Evolutionary conservation across 1,284 basidiomycete species (phyloP).

Genomic region (Phellopilus nigrolimitatus): DNA sequence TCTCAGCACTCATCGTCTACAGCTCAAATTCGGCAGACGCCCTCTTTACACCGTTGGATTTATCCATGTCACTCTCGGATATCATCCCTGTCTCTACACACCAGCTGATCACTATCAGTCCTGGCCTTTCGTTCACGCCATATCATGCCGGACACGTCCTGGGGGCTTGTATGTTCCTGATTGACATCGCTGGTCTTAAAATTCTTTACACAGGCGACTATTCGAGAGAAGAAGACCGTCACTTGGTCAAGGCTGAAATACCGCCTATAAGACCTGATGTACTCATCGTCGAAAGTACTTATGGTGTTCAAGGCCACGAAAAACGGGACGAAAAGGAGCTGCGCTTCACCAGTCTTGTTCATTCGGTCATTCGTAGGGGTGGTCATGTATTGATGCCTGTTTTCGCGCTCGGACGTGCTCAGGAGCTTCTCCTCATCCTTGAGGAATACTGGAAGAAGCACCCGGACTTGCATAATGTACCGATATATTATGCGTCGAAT

Average conservation of each 20-base stretch:
- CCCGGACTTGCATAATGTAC: conserved; percentile 91
- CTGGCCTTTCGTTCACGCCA: conserved; percentile 91
- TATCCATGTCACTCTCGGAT: conserved; percentile 84
- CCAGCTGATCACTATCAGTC: conserved; percentile 89
- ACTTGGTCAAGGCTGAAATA: conserved; percentile 94
- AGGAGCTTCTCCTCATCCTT: conserved; percentile 90
- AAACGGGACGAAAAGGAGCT: conserved; percentile 91
- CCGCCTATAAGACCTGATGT: conserved; percentile 92
- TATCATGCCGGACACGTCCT: conserved; percentile 98
- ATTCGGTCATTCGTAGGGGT: conserved; percentile 87
- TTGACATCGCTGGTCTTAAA: conserved; percentile 94
- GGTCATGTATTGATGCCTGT: conserved; percentile 93
- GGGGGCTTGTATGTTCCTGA: conserved; percentile 97
- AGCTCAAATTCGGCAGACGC: conserved; percentile 73
- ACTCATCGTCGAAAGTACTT: conserved; percentile 97
- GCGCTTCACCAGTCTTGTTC: conserved; percentile 87
- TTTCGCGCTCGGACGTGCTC: conserved; percentile 93
- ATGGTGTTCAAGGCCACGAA: conserved; percentile 92
- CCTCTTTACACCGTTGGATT: conserved; percentile 85
- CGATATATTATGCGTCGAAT: conserved; percentile 96
- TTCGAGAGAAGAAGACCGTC: conserved; percentile 95
- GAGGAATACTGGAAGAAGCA: conserved; percentile 99
- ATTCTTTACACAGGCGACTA: conserved; percentile 98
- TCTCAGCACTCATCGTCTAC: conserved; percentile 2
- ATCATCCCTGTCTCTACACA: conserved; percentile 96